Evolutionary conservation across 257 asterid species (phyloP), one percentile per base, ranked within the genome.

Genomic region (Solanum corneliomulleri): DNA sequence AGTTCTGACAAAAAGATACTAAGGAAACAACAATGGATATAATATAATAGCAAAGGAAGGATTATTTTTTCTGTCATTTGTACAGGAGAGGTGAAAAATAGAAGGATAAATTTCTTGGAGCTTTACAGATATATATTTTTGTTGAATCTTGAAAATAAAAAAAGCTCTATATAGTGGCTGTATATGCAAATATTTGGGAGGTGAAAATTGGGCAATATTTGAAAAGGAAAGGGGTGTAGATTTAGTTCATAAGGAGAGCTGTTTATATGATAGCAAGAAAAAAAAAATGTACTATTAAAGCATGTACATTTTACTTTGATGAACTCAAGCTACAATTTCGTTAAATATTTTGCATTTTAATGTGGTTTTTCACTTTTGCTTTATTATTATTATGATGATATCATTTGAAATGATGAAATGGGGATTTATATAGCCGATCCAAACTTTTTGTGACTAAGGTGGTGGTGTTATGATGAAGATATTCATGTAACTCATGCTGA

Each of bases 131-230:
- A 29, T 2, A 29, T 80, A 66, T 47, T 56, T 80, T 72, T 58
- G 47, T 14, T 9, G 74, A 39, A 27, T 39, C 10, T 14, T 86
- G 75, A 85, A 71, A 86, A 90, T 90, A 84, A 88, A 83, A 83
- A 52, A 47, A 78, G 82, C 88, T 86, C 78, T 44, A 14, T 39
- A 29, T 72, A 23, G 86, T 86, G 33, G 66, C 20, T 81, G 58
- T 80, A 80, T 64, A 12, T 20, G n/a, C 29, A 71, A 78, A 52
- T 70, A 15, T 42, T 42, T 68, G 47, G 76, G 31, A 37, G 58
- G 52, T 33, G 27, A 66, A 66, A 66, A 27, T 18, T n/a, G 85
- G 68, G 44, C 20, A 29, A 81, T 44, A 76, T 3, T 18, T 41
- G 29, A 20, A 49, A 27, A 18, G 85, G 10, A 80, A 70, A 47